Percentiles rank a stretch among this genome's conserved stretches.
Evolutionary conservation across 441 rosid species (phyloP).

Genomic region (Oxalis stricta): DNA sequence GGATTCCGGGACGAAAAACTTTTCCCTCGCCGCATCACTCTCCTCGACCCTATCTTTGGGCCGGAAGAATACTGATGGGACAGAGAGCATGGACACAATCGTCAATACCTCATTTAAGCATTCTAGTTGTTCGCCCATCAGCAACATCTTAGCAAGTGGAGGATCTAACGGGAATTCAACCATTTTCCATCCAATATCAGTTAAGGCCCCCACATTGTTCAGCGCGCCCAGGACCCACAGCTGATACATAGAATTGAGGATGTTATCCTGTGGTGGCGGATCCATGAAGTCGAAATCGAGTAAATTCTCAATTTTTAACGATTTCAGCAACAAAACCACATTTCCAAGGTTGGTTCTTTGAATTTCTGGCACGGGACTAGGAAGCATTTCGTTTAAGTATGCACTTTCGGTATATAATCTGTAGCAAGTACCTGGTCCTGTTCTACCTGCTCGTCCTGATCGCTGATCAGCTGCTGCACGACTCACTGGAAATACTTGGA

Average conservation of each 20-base stretch:
- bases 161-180: conserved; percentile 97
- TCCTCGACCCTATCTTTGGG: conserved; percentile 93
- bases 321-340: conserved; percentile 86
- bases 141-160: conserved; percentile 94
- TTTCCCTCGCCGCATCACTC: conserved; percentile 91
- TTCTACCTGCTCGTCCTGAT: conserved; percentile 96
- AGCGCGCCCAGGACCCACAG: conserved; percentile 97
- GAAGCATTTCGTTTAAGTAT: conserved; percentile 74
- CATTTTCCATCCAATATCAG: conserved; percentile 97
- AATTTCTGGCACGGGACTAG: conserved; percentile 94
- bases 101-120: conserved; percentile 88
- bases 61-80: conserved; percentile 96
- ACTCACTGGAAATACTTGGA: conserved; percentile 87
- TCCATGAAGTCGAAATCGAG: conserved; percentile 97
- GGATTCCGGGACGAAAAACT: conserved; percentile 87
- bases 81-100: conserved; percentile 96
- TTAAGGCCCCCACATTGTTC: conserved; percentile 74
- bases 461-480: conserved; percentile 98
- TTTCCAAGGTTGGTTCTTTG: conserved; percentile 95
- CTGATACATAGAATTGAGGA: conserved; percentile 96
- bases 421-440: conserved; percentile 96
- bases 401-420: conserved; percentile 90
- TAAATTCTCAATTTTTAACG: conserved; percentile 77
- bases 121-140: conserved; percentile 74
- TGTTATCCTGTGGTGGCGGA: conserved; percentile 98